phyloP scores from a whole-genome alignment of 306 rosid species.

The Quercus cerris region DNA sequence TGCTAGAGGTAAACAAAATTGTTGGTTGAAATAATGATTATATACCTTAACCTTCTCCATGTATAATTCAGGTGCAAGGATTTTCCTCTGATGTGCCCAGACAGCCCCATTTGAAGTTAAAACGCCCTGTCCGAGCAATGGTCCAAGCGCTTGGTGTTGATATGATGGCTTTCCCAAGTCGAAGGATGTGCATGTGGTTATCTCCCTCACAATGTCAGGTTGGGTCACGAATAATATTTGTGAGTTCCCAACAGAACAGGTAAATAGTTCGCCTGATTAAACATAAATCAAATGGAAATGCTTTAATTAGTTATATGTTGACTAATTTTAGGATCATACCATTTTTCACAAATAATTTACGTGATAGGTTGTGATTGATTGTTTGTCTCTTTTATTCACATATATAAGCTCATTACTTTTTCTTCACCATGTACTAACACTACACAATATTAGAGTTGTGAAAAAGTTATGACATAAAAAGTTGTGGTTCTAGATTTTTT shows the following conservation, averaged over 20 bases:
- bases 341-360: no score
- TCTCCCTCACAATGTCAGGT: constrained; percentile 29
- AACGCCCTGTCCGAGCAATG: constrained; percentile 48
- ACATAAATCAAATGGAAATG: neutral
- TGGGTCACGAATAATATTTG: constrained; percentile 31
- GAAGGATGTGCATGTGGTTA: constrained; percentile 36
- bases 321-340: no score
- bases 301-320: neutral
- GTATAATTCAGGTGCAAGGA: constrained; percentile 50
- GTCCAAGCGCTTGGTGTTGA: constrained; percentile 22
- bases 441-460: no score
- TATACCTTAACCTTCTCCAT: constrained; percentile 53
- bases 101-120: constrained; percentile 36
- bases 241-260: constrained; percentile 42
- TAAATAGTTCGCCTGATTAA: constrained; percentile 29
- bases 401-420: no score
- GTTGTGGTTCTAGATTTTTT: no score
- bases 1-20: neutral
- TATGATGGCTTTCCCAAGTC: constrained; percentile 40
- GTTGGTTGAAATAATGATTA: neutral
- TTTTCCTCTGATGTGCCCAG: constrained; percentile 44
- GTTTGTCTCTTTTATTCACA: no score
- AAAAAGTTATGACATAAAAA: no score
- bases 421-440: no score
- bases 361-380: no score